Base-by-base conservation (phyloP, 1,284 basidiomycete species). In the Cutaneotrichosporon cavernicola region DNA sequence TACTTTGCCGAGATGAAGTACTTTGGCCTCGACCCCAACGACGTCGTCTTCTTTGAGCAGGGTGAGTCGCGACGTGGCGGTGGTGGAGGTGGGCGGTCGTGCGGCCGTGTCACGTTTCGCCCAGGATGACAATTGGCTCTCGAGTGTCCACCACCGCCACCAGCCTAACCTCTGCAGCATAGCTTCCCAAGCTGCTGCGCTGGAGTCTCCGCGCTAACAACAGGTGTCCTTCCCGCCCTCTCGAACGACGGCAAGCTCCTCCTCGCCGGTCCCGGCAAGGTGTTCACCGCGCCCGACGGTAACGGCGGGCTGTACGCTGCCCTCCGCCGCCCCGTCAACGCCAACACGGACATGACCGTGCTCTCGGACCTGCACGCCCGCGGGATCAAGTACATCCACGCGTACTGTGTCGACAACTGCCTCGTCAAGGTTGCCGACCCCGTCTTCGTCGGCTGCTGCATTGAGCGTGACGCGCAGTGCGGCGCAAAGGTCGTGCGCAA, bases 321-420 rank as follows among this genome's bases (percentile, higher is more conserved):
- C 4, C 90, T 94, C 31, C 90, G 92, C 62, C 81, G 86, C 40
- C 90, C 92, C 0, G 80, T 95, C 56, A 86, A 86, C 21, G 73
- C 86, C n/a, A 78, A 85, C 60, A 65, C 70, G 49, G 7, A 65
- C 11, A 83, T 86, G 32, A 90, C 90, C 13, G 93, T 99, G 60
- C 86, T 99, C 58, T 86, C 89, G 50, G 92, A 98, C 80, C 86
- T 99, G 65, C 82, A 84, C 50, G 78, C 82, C 60, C 92, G 93
- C 70, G 87, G 88, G 53, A 84, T 98, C 74, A 85, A 88, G 66
- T 97, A 95, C 81, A 85, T 99, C 52, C 96, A 99, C 81, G 91
- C 89, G 1, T 98, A 97, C 83, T 90, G 96, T 73, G 96, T 99
- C 72, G 97, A 99, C 85, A 99, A 99, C 84, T 99, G 96, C 81